phyloP scores from a whole-genome alignment of 2,329 filamentous ascomycete species.

The Colletotrichum salicis region DNA sequence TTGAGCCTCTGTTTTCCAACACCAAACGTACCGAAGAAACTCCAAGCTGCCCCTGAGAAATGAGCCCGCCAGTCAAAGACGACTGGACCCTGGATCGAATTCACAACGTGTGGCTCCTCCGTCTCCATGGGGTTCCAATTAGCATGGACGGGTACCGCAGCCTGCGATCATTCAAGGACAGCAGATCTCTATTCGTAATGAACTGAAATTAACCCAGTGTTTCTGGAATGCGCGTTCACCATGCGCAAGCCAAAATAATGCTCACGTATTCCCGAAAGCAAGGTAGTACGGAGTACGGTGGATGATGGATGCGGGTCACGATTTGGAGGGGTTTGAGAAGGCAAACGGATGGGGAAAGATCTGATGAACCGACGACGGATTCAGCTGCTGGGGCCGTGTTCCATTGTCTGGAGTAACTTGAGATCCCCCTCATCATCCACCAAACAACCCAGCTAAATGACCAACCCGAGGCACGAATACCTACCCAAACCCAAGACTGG shows the following conservation, averaged over 20 bases:
- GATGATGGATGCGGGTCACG: conserved; percentile 15
- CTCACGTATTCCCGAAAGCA: conserved; percentile 15
- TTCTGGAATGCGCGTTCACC: conserved; percentile 12
- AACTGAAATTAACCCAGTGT: conserved; percentile 8
- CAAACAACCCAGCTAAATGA: neutral
- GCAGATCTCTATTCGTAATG: conserved; percentile 4
- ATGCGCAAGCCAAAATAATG: conserved; percentile 10
- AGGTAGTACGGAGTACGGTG: neutral
- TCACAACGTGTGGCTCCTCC: neutral
- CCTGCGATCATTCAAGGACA: conserved; percentile 10
- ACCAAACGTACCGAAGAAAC: neutral
- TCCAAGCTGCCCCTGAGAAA: neutral
- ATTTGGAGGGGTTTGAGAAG: conserved; percentile 10
- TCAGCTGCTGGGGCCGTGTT: conserved; percentile 10
- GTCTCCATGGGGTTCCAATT: conserved; percentile 13
- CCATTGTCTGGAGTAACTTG: neutral
- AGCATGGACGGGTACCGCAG: conserved; percentile 26
- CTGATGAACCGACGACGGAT: conserved; percentile 25
- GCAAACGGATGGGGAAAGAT: conserved; percentile 32
- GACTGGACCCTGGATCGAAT: conserved; percentile 4
- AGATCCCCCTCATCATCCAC: conserved; percentile 2
- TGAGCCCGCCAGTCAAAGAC: neutral
- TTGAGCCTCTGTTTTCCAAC: neutral
- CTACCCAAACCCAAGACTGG: neutral
- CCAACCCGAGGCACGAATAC: neutral